Evolutionary conservation across 352 stramenopile species (phyloP), one percentile per base, ranked within the genome.

Genomic region (Aphanomyces euteiches): DNA sequence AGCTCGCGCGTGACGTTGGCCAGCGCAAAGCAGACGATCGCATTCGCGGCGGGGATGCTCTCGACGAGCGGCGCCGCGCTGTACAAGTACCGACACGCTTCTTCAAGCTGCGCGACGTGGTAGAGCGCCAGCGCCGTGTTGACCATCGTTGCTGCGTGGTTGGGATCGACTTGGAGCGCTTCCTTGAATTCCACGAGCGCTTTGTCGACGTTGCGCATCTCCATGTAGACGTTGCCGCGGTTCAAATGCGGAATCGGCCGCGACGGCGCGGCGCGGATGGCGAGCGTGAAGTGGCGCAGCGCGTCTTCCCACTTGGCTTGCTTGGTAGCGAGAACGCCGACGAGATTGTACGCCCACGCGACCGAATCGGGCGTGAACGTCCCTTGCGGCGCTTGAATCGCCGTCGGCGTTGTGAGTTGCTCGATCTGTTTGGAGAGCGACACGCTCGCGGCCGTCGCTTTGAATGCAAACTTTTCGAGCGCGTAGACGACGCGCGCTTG

Each of bases 81-180:
- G 36, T 63, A 45, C 2, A 63, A 6, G 12, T 70, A 34, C 15
- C 50, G 63, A 36, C 45, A 56, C 7, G 64, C 78, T 45, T 87
- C 79, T 6, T 84, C 80, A 3, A 81, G 56, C 1, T 78, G 74
- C 15, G 79, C 66, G 15, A 83, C 56, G 19, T 77, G 75, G 39
- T 76, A 83, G 13, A 77, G 75, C 3, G 78, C 77, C 1, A 89
- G 75, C 0, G 80, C 82, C 47, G 84, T 72, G 54, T 89, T 87
- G 56, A 81, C 86, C 41, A 81, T 72, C 3, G 80, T 75, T 21
- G 76, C 69, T 19, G 76, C 77, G 43, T 74, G 84, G 3, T 50
- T 63, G 5, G 78, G 72, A 39, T 86, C 75, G 37, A 76, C 61
- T 1, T 86, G 75, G 36, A 89, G 74, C 10, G 79, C 79, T n/a